phyloP scores from a whole-genome alignment of 2,329 filamentous ascomycete species.

The Colletotrichum viniferum region DNA sequence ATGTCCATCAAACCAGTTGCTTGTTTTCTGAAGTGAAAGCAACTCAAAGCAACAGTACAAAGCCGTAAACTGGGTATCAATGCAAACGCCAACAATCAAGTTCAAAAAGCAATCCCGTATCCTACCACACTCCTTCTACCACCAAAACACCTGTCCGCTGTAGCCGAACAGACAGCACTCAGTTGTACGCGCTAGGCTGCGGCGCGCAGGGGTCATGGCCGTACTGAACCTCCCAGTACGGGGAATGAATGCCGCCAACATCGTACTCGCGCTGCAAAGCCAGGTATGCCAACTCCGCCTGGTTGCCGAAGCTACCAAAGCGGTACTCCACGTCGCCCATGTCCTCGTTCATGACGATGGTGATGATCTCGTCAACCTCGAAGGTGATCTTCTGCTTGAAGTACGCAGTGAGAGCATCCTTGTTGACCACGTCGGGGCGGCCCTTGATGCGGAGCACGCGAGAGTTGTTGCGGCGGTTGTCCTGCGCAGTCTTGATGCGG shows the following conservation, averaged over 20 bases:
- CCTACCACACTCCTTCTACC: not conserved
- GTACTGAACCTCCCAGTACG: conserved; percentile 24
- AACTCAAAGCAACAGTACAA: not conserved
- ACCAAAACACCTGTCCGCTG: not conserved
- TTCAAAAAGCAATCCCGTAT: not conserved
- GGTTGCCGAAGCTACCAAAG: conserved; percentile 60
- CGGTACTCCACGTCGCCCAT: conserved; percentile 50
- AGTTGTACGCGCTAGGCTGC: not conserved
- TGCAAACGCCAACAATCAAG: not conserved
- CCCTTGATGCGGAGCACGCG: conserved; percentile 58
- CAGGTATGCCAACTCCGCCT: conserved; percentile 52
- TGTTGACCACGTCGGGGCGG: conserved; percentile 46
- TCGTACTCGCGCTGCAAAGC: conserved; percentile 14
- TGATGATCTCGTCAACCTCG: conserved; percentile 48
- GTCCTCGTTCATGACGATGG: conserved; percentile 28
- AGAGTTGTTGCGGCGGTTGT: conserved; percentile 33
- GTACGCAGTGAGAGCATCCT: conserved; percentile 38
- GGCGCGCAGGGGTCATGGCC: conserved; percentile 9
- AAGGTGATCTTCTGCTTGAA: conserved; percentile 50
- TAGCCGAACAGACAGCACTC: not conserved
- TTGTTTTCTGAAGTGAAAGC: not conserved
- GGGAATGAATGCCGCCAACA: conserved; percentile 3
- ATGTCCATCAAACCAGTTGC: not conserved
- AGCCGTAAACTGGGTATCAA: not conserved
- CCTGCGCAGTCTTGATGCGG: conserved; percentile 46